phyloP scores from a whole-genome alignment of 2,329 filamentous ascomycete species.

The Monosporascus sp. region DNA sequence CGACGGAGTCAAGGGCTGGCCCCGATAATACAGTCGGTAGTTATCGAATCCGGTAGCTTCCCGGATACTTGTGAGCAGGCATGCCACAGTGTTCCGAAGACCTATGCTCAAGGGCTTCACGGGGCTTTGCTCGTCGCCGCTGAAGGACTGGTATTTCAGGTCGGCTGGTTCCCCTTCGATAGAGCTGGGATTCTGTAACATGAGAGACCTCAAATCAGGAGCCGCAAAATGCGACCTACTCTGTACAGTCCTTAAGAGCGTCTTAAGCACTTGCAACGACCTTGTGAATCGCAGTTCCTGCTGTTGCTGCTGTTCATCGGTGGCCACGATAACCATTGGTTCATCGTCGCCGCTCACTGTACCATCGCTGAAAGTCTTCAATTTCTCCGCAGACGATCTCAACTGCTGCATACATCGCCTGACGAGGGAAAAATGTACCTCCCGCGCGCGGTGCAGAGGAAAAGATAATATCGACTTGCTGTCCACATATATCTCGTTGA shows the following conservation, averaged over 20 bases:
- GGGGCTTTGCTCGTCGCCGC: conserved; percentile 53
- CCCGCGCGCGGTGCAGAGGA: conserved; percentile 44
- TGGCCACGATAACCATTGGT: conserved; percentile 45
- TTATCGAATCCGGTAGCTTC: conserved; percentile 70
- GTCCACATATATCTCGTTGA: conserved; percentile 64
- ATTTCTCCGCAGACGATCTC: conserved; percentile 53
- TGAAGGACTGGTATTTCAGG: conserved; percentile 70
- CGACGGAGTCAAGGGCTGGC: conserved; percentile 57
- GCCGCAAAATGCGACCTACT: conserved; percentile 54
- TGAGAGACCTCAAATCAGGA: conserved; percentile 50
- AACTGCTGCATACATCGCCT: conserved; percentile 69
- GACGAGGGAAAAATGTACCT: conserved; percentile 65
- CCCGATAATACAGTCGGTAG: conserved; percentile 67
- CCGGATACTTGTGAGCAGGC: conserved; percentile 62
- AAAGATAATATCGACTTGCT: conserved; percentile 46
- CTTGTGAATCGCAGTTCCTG: conserved; percentile 62
- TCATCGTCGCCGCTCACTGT: conserved; percentile 43
- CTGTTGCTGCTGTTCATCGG: conserved; percentile 42
- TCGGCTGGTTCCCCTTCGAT: conserved; percentile 59
- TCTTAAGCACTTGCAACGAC: conserved; percentile 62
- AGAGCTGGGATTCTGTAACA: conserved; percentile 45
- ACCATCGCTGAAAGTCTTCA: conserved; percentile 45
- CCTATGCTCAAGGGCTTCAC: conserved; percentile 62
- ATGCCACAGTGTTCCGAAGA: conserved; percentile 62
- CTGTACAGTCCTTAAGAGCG: conserved; percentile 62